Evolutionary conservation across 2,329 filamentous ascomycete species (phyloP).

Genomic region (Cercospora berteroae): DNA sequence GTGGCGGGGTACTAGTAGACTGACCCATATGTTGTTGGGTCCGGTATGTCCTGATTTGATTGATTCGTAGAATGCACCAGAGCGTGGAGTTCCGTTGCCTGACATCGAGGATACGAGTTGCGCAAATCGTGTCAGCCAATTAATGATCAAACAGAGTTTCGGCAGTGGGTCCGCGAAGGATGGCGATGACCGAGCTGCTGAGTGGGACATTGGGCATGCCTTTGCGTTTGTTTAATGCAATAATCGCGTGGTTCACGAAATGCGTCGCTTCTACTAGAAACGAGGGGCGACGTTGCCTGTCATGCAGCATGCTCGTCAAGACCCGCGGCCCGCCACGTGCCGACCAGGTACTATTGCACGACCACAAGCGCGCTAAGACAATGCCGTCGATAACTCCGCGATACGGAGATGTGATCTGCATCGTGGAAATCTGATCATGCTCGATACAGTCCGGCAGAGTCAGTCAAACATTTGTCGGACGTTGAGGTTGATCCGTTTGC

Average conservation of each 20-base stretch:
- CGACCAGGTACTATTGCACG: neutral
- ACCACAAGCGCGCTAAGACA: neutral
- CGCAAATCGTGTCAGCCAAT: neutral
- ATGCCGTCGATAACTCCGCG: neutral
- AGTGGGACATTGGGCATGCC: neutral
- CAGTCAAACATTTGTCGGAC: constrained; percentile 73
- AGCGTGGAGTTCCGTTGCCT: neutral
- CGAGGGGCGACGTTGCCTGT: neutral
- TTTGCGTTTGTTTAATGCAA: neutral
- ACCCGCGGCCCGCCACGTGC: neutral
- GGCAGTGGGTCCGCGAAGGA: neutral
- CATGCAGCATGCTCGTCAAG: neutral
- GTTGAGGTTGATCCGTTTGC: constrained; percentile 88
- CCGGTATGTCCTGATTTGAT: neutral
- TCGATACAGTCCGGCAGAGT: neutral
- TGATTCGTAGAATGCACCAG: neutral
- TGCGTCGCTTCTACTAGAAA: neutral
- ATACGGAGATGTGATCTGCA: neutral
- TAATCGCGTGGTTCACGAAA: neutral
- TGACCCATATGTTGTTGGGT: neutral
- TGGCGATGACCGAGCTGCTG: neutral
- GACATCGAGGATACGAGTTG: neutral
- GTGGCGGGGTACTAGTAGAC: constrained; percentile 1
- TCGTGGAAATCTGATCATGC: neutral
- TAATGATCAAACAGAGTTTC: neutral